A percentile compares a stretch with the other conserved stretches of the same genome.
phyloP scores from a whole-genome alignment of 208 protist species.

The Lotmaria passim region DNA sequence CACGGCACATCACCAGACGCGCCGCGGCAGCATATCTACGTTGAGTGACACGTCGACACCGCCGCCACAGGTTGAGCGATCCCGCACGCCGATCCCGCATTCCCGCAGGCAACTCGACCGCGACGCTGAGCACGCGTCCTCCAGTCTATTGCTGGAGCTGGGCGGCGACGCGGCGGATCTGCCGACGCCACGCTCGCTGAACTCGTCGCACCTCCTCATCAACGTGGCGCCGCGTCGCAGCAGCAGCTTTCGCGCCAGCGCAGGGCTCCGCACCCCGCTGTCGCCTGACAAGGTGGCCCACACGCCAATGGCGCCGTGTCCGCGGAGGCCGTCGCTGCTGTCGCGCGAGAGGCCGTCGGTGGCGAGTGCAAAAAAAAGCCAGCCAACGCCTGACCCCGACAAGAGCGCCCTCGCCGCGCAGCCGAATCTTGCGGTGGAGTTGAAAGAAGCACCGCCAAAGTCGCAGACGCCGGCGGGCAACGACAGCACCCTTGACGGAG shows the following conservation, averaged over 20 bases:
- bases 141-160: slow-evolving; percentile 10
- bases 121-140: slow-evolving; percentile 2
- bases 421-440: slow-evolving; percentile 3
- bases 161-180: slow-evolving; percentile 5
- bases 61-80: neutral
- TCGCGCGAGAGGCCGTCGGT: slow-evolving; percentile 8
- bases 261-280: slow-evolving; percentile 1
- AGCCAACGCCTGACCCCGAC: neutral
- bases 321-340: slow-evolving; percentile 14
- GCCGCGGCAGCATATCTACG: slow-evolving; percentile 22
- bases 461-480: slow-evolving; percentile 6
- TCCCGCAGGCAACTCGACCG: neutral
- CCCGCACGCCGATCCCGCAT: slow-evolving; percentile 11
- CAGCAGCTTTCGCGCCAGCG: slow-evolving; percentile 4
- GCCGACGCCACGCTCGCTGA: neutral
- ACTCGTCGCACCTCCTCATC: neutral
- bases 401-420: neutral
- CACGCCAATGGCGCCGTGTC: slow-evolving; percentile 19
- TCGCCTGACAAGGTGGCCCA: slow-evolving; percentile 12
- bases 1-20: slow-evolving; percentile 10
- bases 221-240: neutral
- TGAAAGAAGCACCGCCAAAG: neutral
- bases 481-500: neutral
- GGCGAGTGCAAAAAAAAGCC: neutral
- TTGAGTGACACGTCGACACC: slow-evolving; percentile 22